phyloP scores from a whole-genome alignment of 371 early-diverging fungal genomes.

The Mortierella polycephala region DNA sequence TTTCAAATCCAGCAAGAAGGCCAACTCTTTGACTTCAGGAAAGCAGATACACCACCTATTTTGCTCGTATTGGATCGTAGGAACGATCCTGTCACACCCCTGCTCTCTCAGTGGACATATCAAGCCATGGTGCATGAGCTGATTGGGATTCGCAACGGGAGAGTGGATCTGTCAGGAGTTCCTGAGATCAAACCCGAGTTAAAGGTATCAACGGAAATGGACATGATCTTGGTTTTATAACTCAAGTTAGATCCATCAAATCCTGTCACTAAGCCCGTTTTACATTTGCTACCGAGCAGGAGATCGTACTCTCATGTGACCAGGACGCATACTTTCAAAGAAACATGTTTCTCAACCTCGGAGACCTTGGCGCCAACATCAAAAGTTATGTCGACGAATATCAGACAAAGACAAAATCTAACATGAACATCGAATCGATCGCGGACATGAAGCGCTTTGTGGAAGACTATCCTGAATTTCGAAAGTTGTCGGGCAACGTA shows the following conservation, averaged over 20 bases:
- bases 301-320: conserved; percentile 88
- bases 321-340: conserved; percentile 93
- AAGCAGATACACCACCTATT: conserved; percentile 85
- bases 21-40: conserved; percentile 83
- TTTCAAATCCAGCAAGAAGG: conserved; percentile 84
- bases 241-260: background rate
- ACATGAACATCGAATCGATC: conserved; percentile 92
- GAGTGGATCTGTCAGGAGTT: conserved; percentile 88
- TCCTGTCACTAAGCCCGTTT: background rate
- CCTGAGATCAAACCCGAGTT: conserved; percentile 86
- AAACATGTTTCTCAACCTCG: conserved; percentile 90
- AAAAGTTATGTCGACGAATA: conserved; percentile 94
- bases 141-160: conserved; percentile 93
- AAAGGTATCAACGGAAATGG: conserved; percentile 60
- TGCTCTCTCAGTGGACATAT: conserved; percentile 98
- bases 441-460: conserved; percentile 98
- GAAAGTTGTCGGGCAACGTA: conserved; percentile 94
- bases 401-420: conserved; percentile 88
- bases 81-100: conserved; percentile 97
- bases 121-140: conserved; percentile 99
- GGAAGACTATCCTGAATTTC: conserved; percentile 97
- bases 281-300: conserved; percentile 57
- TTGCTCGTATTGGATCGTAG: conserved; percentile 94
- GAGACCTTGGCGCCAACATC: conserved; percentile 94
- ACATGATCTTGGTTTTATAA: background rate